Conservation (phyloP, 2,329 filamentous ascomycete species). For the Talaromyces amestolkiae region DNA sequence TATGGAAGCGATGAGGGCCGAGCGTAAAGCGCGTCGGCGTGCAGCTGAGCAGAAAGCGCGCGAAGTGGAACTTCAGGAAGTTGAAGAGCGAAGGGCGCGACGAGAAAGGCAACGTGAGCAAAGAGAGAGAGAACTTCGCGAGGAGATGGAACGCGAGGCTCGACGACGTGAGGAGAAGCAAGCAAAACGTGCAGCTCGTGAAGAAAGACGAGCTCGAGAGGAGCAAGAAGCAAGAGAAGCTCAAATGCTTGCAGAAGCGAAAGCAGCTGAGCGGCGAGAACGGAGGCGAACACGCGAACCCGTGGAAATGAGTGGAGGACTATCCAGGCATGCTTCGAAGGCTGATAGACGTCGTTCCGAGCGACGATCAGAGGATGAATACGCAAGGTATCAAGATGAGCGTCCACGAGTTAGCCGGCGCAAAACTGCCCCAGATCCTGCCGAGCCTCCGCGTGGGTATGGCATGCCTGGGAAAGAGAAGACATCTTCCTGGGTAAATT, state of each 20-base stretch:
- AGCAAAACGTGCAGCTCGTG: constrained; percentile 35
- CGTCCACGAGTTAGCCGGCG: constrained; percentile 35
- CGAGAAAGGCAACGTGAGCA: constrained; percentile 50
- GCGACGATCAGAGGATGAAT: constrained; percentile 28
- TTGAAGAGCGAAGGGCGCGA: constrained; percentile 47
- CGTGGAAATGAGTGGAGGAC: constrained; percentile 29
- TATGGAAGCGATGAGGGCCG: constrained; percentile 59
- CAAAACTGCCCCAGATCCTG: constrained; percentile 30
- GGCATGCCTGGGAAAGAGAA: constrained; percentile 45
- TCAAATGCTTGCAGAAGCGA: constrained; percentile 34
- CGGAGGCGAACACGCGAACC: constrained; percentile 36
- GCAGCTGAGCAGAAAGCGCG: constrained; percentile 35
- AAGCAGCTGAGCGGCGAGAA: constrained; percentile 42
- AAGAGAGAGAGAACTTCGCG: constrained; percentile 36
- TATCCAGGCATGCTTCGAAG: constrained; percentile 28
- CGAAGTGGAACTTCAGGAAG: constrained; percentile 34
- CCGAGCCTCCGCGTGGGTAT: constrained; percentile 27
- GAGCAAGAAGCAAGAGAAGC: constrained; percentile 30
- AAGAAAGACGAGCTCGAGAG: constrained; percentile 33
- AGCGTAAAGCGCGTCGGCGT: constrained; percentile 55
- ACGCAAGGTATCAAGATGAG: constrained; percentile 30
- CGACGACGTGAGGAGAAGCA: constrained; percentile 33
- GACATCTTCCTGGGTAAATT: constrained; percentile 51
- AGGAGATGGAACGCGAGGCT: constrained; percentile 38
- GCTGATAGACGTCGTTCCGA: constrained; percentile 35